Conservation (phyloP, 148 eudicot species). For the Cornus kousa region DNA sequence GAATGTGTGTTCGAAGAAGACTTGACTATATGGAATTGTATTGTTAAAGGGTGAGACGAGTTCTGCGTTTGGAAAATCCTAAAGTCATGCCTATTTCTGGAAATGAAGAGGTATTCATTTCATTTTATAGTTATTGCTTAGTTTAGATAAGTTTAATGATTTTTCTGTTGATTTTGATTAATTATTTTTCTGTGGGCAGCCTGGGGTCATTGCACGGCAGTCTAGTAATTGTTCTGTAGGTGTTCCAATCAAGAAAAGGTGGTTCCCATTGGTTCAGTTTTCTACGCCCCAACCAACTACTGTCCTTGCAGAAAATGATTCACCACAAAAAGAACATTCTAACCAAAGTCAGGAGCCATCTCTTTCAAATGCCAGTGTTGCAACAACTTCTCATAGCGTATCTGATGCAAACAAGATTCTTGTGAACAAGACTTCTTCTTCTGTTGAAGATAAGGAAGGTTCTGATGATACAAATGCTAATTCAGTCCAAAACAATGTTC, state of each 20-base stretch:
- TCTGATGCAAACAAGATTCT: conserved; percentile 18
- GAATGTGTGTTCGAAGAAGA: background rate
- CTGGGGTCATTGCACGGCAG: conserved; percentile 23
- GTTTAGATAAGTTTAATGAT: background rate
- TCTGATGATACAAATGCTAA: conserved; percentile 1
- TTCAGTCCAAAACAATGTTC: conserved; percentile 2
- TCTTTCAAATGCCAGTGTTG: background rate
- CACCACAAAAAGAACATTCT: background rate
- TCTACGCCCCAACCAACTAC: conserved; percentile 22
- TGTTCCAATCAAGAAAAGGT: conserved; percentile 41
- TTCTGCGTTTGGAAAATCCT: background rate
- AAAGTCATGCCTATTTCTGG: conserved; percentile 29
- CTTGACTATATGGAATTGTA: background rate
- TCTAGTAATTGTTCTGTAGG: conserved; percentile 25
- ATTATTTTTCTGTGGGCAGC: conserved; percentile 21
- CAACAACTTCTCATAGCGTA: conserved; percentile 7
- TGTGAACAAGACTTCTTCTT: conserved; percentile 11
- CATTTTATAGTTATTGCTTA: conserved; percentile 3
- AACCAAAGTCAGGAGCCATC: conserved; percentile 8
- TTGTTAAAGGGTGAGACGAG: background rate
- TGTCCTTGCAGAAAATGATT: background rate
- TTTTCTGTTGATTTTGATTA: conserved; percentile 1
- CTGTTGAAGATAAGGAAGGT: conserved; percentile 6
- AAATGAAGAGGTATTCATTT: conserved; percentile 30
- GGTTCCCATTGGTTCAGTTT: conserved; percentile 16